These are phyloP conservation scores for Citrullus colocynthis DNA, from an alignment of 306 rosid genomes.

Conservation along the genomic window DNA sequence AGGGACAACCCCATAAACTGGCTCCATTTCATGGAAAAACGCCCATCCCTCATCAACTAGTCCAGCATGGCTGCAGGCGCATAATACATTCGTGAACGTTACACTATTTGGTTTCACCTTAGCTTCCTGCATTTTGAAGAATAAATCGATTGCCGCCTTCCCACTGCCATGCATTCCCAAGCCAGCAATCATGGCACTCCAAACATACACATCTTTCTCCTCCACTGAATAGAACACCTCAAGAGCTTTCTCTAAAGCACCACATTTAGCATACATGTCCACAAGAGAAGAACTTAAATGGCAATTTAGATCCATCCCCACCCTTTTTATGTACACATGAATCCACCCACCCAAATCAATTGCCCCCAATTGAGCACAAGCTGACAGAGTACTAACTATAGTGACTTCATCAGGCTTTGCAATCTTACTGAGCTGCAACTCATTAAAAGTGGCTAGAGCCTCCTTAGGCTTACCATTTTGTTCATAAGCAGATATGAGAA, in stretches of 20 bases:
- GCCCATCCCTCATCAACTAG: constrained; percentile 33
- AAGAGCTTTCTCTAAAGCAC: constrained; percentile 41
- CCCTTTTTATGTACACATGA: constrained; percentile 37
- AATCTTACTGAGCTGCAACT: constrained; percentile 32
- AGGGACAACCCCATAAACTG: constrained; percentile 36
- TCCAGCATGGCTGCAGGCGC: constrained; percentile 54
- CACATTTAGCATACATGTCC: constrained; percentile 63
- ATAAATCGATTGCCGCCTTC: constrained; percentile 32
- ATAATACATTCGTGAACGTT: constrained; percentile 44
- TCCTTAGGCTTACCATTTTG: constrained; percentile 50
- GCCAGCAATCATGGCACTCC: constrained; percentile 61
- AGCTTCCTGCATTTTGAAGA: constrained; percentile 37
- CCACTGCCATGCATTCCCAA: constrained; percentile 58
- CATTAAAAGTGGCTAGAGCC: constrained; percentile 41
- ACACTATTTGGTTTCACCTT: constrained; percentile 47
- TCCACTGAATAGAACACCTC: constrained; percentile 31
- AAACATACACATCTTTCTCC: constrained; percentile 44
- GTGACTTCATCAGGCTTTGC: constrained; percentile 47
- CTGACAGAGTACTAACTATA: constrained; percentile 39
- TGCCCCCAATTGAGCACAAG: constrained; percentile 55
- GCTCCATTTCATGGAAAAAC: constrained; percentile 42
- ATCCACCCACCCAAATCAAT: constrained; percentile 53
- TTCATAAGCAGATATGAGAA: constrained; percentile 43
- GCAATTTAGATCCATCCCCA: constrained; percentile 27
- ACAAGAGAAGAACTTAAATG: constrained; percentile 43